These are phyloP conservation scores for Alternaria viburni DNA, from an alignment of 2,329 filamentous ascomycete genomes.

Conservation along the genomic window DNA sequence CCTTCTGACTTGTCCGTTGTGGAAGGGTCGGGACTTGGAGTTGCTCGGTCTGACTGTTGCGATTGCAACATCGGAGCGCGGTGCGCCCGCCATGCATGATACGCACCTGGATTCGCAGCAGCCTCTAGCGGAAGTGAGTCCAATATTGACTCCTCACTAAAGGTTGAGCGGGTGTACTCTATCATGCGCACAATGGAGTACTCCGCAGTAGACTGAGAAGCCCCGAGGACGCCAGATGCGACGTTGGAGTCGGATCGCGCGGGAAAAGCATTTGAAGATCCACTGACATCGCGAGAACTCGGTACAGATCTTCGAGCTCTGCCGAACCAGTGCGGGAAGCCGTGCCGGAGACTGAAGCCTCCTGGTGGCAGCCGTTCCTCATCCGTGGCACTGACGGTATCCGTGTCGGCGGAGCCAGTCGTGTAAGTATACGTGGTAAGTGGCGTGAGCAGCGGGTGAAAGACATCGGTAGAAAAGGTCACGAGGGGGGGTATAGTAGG, in stretches of 20 bases:
- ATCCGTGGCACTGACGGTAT: constrained; percentile 82
- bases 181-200: constrained; percentile 64
- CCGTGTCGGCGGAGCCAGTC: constrained; percentile 73
- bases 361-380: constrained; percentile 84
- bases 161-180: constrained; percentile 80
- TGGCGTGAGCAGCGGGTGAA: constrained; percentile 91
- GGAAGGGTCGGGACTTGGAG: constrained; percentile 35
- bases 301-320: constrained; percentile 38
- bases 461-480: constrained; percentile 90
- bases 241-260: constrained; percentile 14
- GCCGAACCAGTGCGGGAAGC: constrained; percentile 88
- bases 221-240: constrained; percentile 10
- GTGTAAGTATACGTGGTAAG: constrained; percentile 95
- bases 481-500: constrained; percentile 81
- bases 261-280: constrained; percentile 32
- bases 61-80: constrained; percentile 54
- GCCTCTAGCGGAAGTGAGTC: constrained; percentile 81
- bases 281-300: constrained; percentile 44
- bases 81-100: constrained; percentile 89
- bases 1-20: constrained; percentile 21
- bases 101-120: constrained; percentile 88
- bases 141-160: constrained; percentile 77
- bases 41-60: constrained; percentile 22
- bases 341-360: constrained; percentile 87
- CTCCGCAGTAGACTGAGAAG: constrained; percentile 10